Conservation (phyloP, 192 early-diverging fungal genomes). For the Borealophlyctis nickersoniae region DNA sequence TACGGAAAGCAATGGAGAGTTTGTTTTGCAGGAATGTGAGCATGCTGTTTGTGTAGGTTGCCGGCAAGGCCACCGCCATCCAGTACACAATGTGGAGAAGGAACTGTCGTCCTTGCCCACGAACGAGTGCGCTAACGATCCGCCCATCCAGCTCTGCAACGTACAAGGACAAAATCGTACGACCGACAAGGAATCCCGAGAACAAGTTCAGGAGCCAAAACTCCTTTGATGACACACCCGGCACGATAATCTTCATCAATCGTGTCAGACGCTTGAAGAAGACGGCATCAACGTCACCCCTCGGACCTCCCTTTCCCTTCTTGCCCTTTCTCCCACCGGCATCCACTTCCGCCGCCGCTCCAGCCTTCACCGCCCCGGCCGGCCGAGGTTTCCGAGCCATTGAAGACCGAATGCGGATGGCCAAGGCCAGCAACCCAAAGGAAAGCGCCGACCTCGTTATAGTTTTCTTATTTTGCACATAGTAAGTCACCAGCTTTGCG, state of each 20-base stretch:
- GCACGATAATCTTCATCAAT: slow-evolving; percentile 79
- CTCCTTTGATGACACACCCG: slow-evolving; percentile 79
- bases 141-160: slow-evolving; percentile 83
- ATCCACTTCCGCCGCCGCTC: slow-evolving; percentile 1
- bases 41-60: slow-evolving; percentile 95
- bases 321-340: slow-evolving; percentile 3
- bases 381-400: slow-evolving; percentile 2
- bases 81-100: slow-evolving; percentile 80
- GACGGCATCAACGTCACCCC: slow-evolving; percentile 47
- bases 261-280: slow-evolving; percentile 66
- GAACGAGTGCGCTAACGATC: slow-evolving; percentile 77
- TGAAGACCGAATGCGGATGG: slow-evolving; percentile 19
- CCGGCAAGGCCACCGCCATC: slow-evolving; percentile 92
- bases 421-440: slow-evolving; percentile 14
- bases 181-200: slow-evolving; percentile 82
- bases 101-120: slow-evolving; percentile 77
- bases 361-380: not conserved
- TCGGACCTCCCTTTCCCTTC: slow-evolving; percentile 26
- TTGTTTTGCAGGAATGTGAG: slow-evolving; percentile 58
- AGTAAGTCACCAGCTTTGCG: slow-evolving; percentile 20
- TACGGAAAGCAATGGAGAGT: slow-evolving; percentile 51
- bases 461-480: slow-evolving; percentile 26
- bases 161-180: slow-evolving; percentile 87
- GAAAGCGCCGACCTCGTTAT: slow-evolving; percentile 17
- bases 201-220: slow-evolving; percentile 82